Conservation (phyloP, 1,284 basidiomycete species). For the Rhodotorula glutinis region DNA sequence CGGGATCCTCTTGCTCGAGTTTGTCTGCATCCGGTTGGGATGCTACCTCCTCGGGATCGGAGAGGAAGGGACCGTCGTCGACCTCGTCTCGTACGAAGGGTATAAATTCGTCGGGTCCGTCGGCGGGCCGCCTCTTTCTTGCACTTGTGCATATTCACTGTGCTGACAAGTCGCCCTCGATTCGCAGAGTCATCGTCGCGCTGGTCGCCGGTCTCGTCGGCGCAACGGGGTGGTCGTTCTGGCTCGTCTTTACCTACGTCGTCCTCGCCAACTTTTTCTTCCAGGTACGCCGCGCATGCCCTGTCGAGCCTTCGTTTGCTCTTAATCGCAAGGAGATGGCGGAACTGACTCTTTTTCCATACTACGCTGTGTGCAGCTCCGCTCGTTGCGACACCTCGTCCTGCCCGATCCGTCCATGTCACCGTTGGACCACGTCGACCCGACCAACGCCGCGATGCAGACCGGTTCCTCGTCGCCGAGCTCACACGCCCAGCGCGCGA, state of each 20-base stretch:
- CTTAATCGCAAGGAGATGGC: too few species aligned
- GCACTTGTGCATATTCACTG: too few species aligned
- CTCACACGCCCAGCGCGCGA: conserved; percentile 71
- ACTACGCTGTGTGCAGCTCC: conserved; percentile 72
- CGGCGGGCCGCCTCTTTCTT: too few species aligned
- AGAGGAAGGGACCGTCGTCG: conserved; percentile 64
- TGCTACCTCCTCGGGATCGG: conserved; percentile 87
- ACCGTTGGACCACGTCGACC: conserved; percentile 35
- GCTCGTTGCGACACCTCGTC: conserved; percentile 84
- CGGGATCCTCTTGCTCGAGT: conserved; percentile 71
- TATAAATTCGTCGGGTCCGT: conserved; percentile 94
- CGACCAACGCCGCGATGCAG: conserved; percentile 38
- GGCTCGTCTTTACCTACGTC: conserved; percentile 72
- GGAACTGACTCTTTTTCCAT: too few species aligned
- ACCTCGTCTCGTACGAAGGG: conserved; percentile 71
- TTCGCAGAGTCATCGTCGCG: conserved; percentile 65
- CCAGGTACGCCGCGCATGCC: conserved; percentile 59
- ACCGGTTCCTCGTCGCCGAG: conserved; percentile 56
- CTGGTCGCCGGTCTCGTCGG: conserved; percentile 62
- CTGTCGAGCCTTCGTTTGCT: neutral
- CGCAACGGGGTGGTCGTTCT: conserved; percentile 63
- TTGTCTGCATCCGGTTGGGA: conserved; percentile 80
- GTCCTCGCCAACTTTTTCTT: conserved; percentile 91
- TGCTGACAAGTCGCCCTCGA: too few species aligned
- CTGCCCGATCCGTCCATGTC: conserved; percentile 63